Evolutionary conservation across 306 rosid species (phyloP), one percentile per base, ranked within the genome.

Genomic region (Begonia peltatifolia): DNA sequence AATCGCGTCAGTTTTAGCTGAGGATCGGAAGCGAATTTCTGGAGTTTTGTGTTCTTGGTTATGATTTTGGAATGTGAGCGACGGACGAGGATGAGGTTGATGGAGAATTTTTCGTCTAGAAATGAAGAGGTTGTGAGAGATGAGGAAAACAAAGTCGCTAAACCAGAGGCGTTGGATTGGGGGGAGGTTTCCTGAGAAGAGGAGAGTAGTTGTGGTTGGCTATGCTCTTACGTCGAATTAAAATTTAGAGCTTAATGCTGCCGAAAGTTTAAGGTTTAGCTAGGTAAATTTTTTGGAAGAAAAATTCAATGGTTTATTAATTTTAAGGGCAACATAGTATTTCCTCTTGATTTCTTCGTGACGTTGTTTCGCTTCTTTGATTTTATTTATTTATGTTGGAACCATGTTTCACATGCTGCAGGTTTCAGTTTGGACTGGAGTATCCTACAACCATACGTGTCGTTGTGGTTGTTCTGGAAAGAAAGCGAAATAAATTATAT

Each of bases 201-300:
- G 48, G 63, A 76, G 72, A 54, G 25, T 59, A 10, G 70, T 74
- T 58, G 84, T 87, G 11, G 70, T 87, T 54, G 96, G 96, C n/a
- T 87, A 84, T 47, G 96, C 96, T 57, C 96, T 87, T 35, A 87
- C 96, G 60, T 81, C 87, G 7, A 87, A 87, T 80, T 80, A 87
- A 87, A 78, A 76, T 71, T 42, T 76, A 87, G 92, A 87, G 96
- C 69, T 87, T 87, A 47, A 60, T 87, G 83, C 84, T 83, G 74
- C 96, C 96, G 1, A 81, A 81, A 77, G 84, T 87, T 54, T 83
- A 84, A 77, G 75, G 79, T 47, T 68, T 84, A 50, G 96, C 96
- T 76, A 81, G 96, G 96, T 80, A 80, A 70, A 17, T 17, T 17
- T 8, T 49, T 15, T 6, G 44, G 15, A 58, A 12, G 4, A 14